A percentile compares a stretch with the other conserved stretches of the same genome.
phyloP scores from a whole-genome alignment of 2,329 filamentous ascomycete genomes.

The Alternaria hordeiaustralica region DNA sequence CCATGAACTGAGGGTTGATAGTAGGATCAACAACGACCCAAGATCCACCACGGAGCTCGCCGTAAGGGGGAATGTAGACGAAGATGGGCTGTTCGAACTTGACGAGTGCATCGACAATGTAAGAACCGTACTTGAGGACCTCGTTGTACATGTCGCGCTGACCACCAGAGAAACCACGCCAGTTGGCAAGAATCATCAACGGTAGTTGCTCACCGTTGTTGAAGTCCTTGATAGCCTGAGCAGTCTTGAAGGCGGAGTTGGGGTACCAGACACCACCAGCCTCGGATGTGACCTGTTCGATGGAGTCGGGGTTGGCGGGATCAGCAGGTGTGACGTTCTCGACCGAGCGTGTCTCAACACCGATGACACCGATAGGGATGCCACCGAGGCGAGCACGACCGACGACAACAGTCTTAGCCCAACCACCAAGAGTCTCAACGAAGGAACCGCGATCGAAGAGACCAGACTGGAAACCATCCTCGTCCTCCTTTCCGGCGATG shows the following conservation, averaged over 20 bases:
- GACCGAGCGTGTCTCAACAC: slow-evolving; percentile 91
- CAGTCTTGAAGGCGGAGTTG: slow-evolving; percentile 99
- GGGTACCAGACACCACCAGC: slow-evolving; percentile 99
- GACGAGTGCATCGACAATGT: slow-evolving; percentile 97
- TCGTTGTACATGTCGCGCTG: slow-evolving; percentile 99
- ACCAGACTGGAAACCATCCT: slow-evolving; percentile 84
- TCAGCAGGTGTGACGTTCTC: slow-evolving; percentile 98
- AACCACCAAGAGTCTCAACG: slow-evolving; percentile 93
- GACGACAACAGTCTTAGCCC: slow-evolving; percentile 95
- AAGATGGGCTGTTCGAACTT: slow-evolving; percentile 99
- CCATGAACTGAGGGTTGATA: slow-evolving; percentile 96
- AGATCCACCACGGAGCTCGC: slow-evolving; percentile 96
- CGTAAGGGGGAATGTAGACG: slow-evolving; percentile 96
- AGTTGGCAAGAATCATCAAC: slow-evolving; percentile 99
- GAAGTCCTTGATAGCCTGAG: slow-evolving; percentile 98
- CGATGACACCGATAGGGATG: slow-evolving; percentile 98
- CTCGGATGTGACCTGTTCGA: slow-evolving; percentile 92
- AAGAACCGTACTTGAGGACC: slow-evolving; percentile 98
- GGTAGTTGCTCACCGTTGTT: slow-evolving; percentile 98
- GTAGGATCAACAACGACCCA: slow-evolving; percentile 99
- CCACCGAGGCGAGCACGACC: slow-evolving; percentile 95
- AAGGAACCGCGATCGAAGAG: slow-evolving; percentile 98
- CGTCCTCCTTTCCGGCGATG: slow-evolving; percentile 85
- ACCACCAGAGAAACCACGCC: slow-evolving; percentile 99
- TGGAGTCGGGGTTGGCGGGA: slow-evolving; percentile 97